Conservation (phyloP, 192 early-diverging fungal species). For the Mortierella hygrophila region DNA sequence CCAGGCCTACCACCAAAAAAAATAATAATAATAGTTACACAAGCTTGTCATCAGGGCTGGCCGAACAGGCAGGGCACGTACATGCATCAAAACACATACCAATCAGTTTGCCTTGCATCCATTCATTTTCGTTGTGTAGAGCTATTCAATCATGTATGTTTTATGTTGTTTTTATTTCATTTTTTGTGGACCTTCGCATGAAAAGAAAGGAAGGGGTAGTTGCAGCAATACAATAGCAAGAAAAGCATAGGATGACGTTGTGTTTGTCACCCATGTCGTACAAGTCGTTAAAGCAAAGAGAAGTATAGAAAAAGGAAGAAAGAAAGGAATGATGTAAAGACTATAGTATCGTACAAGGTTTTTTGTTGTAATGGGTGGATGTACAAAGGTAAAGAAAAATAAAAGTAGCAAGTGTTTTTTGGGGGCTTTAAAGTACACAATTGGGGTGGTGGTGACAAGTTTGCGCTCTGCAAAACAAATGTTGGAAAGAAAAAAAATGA, state of each 20-base stretch:
- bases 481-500: neutral
- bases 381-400: neutral
- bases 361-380: neutral
- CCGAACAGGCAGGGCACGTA: no score
- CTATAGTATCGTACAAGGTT: neutral
- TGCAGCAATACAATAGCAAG: no score
- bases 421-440: neutral
- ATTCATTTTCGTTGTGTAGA: neutral
- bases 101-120: neutral
- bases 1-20: no score
- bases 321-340: neutral
- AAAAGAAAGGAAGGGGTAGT: neutral
- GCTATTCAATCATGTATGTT: neutral
- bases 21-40: no score
- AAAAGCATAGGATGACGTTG: no score
- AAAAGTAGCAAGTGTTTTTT: constrained; percentile 2
- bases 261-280: no score
- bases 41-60: no score
- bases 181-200: neutral
- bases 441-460: neutral
- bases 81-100: no score
- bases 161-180: constrained; percentile 5
- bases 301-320: neutral
- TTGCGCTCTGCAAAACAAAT: neutral
- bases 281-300: neutral